Base-by-base conservation (phyloP, 345 rosid species). In the Firmiana major region DNA sequence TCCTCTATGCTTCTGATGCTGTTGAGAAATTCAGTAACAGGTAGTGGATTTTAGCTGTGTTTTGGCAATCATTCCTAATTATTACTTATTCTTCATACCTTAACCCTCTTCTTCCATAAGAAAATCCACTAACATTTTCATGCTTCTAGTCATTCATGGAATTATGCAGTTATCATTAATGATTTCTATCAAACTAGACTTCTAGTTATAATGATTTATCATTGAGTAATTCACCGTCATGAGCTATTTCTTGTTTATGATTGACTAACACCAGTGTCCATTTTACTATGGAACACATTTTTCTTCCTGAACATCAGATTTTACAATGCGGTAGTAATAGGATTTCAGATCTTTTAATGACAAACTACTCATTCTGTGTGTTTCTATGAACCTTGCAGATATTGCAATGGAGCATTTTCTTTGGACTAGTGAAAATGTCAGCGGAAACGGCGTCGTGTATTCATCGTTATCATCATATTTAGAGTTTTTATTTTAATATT, bases 1-100 rank as follows among this genome's bases (percentile, higher is more conserved):
- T 94, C 79, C 93, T 93, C 43, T 93, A 91, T 79, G 92, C 98
- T 59, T 84, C 97, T 17, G 94, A 96, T 69, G 92, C 99, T 54
- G 85, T 94, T 70, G 97, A 96, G 82, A 92, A 89, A 85, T 96
- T 96, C 84, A 92, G 98, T 85, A 87, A 88, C 90, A 91, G 97
- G 98, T 96, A 82, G 36, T 54, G 24, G 28, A 34, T 71, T 53
- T 13, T 51, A 31, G 46, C 62, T 10, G 9, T 64, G 36, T 31
- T 65, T 77, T 42, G 11, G 28, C 54, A 1, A 7, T 54, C 9
- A 43, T 45, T 26, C 24, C 40, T 59, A 31, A 59, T 42, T 24
- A 53, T 79, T 74, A 11, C 10, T 5, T 48, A 26, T 8, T 70
- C 71, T 43, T 71, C 19, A 15, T 49, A 49, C 55, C 55, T 15